These are phyloP conservation scores for Stagonosporopsis tanaceti DNA, from an alignment of 2,329 filamentous ascomycete species.

Conservation along the genomic window DNA sequence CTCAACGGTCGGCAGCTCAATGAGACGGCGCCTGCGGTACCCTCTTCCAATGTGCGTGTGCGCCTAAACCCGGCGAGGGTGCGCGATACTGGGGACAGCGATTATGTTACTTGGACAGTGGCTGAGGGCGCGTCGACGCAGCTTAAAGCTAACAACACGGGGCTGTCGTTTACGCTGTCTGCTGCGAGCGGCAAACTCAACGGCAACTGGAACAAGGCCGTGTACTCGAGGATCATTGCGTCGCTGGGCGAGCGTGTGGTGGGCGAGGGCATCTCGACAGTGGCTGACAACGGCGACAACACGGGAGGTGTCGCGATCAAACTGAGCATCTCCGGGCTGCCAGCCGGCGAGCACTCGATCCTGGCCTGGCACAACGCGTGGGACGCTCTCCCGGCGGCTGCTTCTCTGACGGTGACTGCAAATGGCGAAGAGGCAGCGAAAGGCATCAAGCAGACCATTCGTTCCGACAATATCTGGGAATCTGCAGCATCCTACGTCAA, in stretches of 20 bases:
- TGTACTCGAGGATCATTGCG: conserved; percentile 33
- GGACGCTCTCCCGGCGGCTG: conserved; percentile 33
- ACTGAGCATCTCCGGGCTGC: conserved; percentile 37
- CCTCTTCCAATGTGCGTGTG: conserved; percentile 8
- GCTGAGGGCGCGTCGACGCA: conserved; percentile 16
- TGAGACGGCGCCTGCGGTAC: conserved; percentile 5
- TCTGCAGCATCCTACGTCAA: conserved; percentile 37
- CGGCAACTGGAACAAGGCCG: conserved; percentile 36
- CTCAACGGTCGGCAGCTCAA: background rate
- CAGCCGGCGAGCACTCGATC: conserved; percentile 38
- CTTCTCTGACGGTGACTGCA: conserved; percentile 34
- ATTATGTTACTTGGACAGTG: conserved; percentile 24
- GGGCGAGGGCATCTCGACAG: conserved; percentile 38
- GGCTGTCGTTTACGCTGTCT: conserved; percentile 20
- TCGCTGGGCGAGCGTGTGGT: conserved; percentile 43
- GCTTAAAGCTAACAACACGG: conserved; percentile 8
- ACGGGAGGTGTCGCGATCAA: conserved; percentile 26
- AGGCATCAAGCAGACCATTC: conserved; percentile 31
- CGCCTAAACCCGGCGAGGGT: conserved; percentile 24
- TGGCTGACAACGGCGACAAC: conserved; percentile 27
- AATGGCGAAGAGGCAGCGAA: conserved; percentile 27
- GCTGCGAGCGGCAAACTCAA: conserved; percentile 26
- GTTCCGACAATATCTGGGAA: conserved; percentile 45
- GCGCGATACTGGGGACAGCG: conserved; percentile 20
- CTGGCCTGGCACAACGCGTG: conserved; percentile 45